Evolutionary conservation across 2,329 filamentous ascomycete genomes (phyloP).

Genomic region (Knoxdaviesia capensis): DNA sequence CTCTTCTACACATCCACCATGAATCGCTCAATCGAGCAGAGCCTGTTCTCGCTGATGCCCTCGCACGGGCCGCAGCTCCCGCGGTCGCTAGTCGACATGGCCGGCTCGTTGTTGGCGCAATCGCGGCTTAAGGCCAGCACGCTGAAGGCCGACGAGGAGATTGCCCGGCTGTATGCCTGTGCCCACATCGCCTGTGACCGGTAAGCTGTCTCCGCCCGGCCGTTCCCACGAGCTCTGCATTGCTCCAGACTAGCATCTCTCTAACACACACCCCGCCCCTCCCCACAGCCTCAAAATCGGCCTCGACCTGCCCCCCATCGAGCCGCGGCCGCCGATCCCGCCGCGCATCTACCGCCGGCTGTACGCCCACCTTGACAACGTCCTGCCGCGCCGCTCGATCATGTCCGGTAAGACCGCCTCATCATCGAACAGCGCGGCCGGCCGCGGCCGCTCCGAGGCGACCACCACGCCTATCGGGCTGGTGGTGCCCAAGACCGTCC

Average conservation of each 20-base stretch:
- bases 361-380: constrained; percentile 59
- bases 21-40: constrained; percentile 56
- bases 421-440: constrained; percentile 4
- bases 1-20: no score
- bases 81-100: constrained; percentile 47
- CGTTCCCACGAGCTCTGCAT: not conserved
- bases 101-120: constrained; percentile 57
- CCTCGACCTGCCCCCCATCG: constrained; percentile 58
- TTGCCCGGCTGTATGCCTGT: constrained; percentile 68
- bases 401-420: not conserved
- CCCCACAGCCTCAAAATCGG: constrained; percentile 49
- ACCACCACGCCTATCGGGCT: no score
- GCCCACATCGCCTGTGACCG: constrained; percentile 79
- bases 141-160: constrained; percentile 70
- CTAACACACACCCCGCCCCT: not conserved
- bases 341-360: constrained; percentile 70
- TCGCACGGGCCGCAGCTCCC: constrained; percentile 49
- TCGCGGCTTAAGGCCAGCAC: constrained; percentile 58
- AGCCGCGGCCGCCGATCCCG: constrained; percentile 56
- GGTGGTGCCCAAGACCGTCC: no score
- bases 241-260: not conserved
- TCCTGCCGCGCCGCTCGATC: constrained; percentile 29
- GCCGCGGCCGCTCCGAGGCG: constrained; percentile 16
- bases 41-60: constrained; percentile 53
- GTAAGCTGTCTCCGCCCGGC: constrained; percentile 18